Percentiles rank a stretch among this genome's conserved stretches.
phyloP scores from a whole-genome alignment of 2,329 filamentous ascomycete genomes.

The Ampelomyces quisqualis region DNA sequence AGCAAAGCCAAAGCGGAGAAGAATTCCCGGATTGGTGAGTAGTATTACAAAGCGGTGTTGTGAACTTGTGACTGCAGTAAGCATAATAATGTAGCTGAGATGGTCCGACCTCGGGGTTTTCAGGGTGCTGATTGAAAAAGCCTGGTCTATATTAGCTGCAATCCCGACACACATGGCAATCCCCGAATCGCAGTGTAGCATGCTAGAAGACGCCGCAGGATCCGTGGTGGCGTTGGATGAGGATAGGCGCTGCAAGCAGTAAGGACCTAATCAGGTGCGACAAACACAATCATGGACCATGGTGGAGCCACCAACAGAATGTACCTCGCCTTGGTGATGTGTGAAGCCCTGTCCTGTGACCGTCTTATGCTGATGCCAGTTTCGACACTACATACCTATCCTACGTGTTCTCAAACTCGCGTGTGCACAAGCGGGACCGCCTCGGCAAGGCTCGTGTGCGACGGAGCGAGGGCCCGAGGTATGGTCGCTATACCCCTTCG shows the following conservation, averaged over 20 bases:
- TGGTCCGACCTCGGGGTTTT: slow-evolving; percentile 24
- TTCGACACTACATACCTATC: slow-evolving; percentile 15
- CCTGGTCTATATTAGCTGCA: slow-evolving; percentile 27
- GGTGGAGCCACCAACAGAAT: slow-evolving; percentile 14
- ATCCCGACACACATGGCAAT: slow-evolving; percentile 19
- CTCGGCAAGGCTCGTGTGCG: too few relatives aligned
- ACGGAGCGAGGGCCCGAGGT: too few relatives aligned
- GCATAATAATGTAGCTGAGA: slow-evolving; percentile 20
- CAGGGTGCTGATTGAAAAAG: slow-evolving; percentile 14
- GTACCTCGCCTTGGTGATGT: slow-evolving; percentile 11
- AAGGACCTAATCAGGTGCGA: slow-evolving; percentile 18
- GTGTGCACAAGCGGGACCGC: too few relatives aligned
- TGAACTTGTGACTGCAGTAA: slow-evolving; percentile 30
- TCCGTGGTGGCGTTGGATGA: slow-evolving; percentile 4
- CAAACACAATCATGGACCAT: slow-evolving; percentile 12
- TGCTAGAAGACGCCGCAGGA: slow-evolving; percentile 9
- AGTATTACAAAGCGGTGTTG: slow-evolving; percentile 26
- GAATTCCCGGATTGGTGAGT: slow-evolving; percentile 15
- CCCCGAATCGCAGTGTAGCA: slow-evolving; percentile 12
- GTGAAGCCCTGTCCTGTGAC: background rate
- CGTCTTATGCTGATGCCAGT: slow-evolving; percentile 13
- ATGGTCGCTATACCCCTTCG: too few relatives aligned
- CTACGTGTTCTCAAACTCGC: background rate
- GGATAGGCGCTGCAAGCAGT: slow-evolving; percentile 11
- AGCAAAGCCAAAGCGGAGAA: slow-evolving; percentile 22